Evolutionary conservation across 768 basidiomycete species (phyloP), one percentile per base, ranked within the genome.

Genomic region (Termitomyces sp.): DNA sequence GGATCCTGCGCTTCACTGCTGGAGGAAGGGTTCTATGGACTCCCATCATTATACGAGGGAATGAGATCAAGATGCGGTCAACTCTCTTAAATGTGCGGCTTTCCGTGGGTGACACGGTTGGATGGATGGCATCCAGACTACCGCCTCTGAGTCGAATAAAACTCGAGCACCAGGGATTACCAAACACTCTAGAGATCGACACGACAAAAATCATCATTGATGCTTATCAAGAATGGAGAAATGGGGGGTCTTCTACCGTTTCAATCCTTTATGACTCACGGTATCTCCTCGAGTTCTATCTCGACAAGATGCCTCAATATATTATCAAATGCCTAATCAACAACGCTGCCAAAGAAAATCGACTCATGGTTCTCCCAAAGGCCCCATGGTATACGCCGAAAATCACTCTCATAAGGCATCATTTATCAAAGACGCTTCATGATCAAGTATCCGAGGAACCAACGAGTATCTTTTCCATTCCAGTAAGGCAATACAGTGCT

Each of bases 1-100:
- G 60, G 4, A 63, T 69, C 9, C 64, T 43, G 26, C 65, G 70
- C 40, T 87, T 88, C 60, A 74, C 76, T 13, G 79, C 80, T 8
- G 90, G 89, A 7, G 82, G 77, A 30, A 79, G 82, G 16, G 88
- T 91, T 2, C 66, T 83, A 40, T 91, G 86, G 87, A 73, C 75
- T 4, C 87, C 87, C 6, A 80, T 82, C 9, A 58, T 77, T 30
- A 68, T 80, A 14, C 63, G 63, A 23, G 66, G 62, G 0, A 62
- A 63, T 44, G 41, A 43, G n/a, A 63, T 76, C 58, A 63, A 64
- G 32, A 64, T 68, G 23, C 40, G 69, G 10, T 40, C 60, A 46
- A 57, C 46, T 10, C 50, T 65, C 20, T 30, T 61, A 23, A 59
- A 57, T 8, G 30, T 54, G 23, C 55, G 61, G 18, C 50, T 47